Evolutionary conservation across 2,329 filamentous ascomycete species (phyloP).

Genomic region (Fusarium caatingaense): DNA sequence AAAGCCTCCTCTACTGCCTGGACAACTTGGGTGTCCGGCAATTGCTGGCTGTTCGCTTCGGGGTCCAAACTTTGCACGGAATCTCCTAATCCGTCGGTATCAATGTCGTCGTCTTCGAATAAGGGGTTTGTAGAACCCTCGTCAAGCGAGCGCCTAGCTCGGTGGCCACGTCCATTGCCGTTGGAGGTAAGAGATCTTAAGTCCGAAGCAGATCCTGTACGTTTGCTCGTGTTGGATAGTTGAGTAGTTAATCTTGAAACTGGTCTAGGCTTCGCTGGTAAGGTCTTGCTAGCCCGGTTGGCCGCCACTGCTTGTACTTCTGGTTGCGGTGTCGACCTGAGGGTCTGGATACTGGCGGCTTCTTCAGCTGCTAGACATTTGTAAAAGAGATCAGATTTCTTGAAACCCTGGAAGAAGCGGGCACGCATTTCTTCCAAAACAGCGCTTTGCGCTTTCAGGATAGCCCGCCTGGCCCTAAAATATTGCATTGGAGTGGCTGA

Average conservation of each 20-base stretch:
- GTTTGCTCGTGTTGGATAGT: slow-evolving; percentile 51
- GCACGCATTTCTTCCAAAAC: slow-evolving; percentile 87
- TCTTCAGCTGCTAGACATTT: slow-evolving; percentile 95
- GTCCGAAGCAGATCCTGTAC: slow-evolving; percentile 62
- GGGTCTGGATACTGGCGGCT: slow-evolving; percentile 57
- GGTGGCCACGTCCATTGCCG: slow-evolving; percentile 54
- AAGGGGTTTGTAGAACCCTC: slow-evolving; percentile 64
- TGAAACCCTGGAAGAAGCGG: slow-evolving; percentile 85
- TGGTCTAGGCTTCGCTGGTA: slow-evolving; percentile 58
- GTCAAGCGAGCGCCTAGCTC: slow-evolving; percentile 76
- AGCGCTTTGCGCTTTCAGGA: slow-evolving; percentile 83
- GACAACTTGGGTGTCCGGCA: slow-evolving; percentile 82
- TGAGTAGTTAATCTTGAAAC: slow-evolving; percentile 57
- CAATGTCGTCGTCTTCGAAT: slow-evolving; percentile 85
- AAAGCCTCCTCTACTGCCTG: slow-evolving; percentile 93
- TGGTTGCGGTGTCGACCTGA: slow-evolving; percentile 34
- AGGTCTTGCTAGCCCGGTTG: slow-evolving; percentile 51
- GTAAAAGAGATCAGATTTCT: slow-evolving; percentile 92
- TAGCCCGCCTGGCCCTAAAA: slow-evolving; percentile 80
- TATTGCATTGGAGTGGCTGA: slow-evolving; percentile 84
- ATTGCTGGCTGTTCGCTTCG: slow-evolving; percentile 64
- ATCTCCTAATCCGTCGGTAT: slow-evolving; percentile 74
- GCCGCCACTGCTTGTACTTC: slow-evolving; percentile 44
- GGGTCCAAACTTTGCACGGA: slow-evolving; percentile 85
- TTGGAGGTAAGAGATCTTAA: slow-evolving; percentile 55